phyloP scores from a whole-genome alignment of 768 basidiomycete genomes.

The Pleurotus giganteus region DNA sequence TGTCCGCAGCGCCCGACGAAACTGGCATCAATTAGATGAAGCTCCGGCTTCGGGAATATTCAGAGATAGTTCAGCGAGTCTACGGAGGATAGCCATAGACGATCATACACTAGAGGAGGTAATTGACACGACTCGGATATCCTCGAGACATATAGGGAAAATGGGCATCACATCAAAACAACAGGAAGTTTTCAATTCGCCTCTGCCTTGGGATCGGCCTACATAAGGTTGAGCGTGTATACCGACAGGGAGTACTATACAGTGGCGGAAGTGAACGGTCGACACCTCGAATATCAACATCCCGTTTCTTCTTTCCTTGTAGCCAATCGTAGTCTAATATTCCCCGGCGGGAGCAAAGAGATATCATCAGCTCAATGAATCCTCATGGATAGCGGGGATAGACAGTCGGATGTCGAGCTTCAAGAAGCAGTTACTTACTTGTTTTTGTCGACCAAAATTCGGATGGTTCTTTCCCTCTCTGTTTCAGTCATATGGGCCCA shows the following conservation, averaged over 20 bases:
- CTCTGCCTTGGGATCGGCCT: slow-evolving; percentile 1
- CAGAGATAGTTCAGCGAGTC: not conserved
- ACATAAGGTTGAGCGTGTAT: not conserved
- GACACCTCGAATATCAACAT: not conserved
- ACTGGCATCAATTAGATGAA: not conserved
- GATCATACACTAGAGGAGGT: not conserved
- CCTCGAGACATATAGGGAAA: not conserved
- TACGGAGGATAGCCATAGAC: not conserved
- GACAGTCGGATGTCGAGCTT: not conserved
- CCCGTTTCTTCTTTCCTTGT: not conserved
- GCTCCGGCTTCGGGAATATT: not conserved
- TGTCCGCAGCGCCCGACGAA: not conserved
- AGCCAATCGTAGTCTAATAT: slow-evolving; percentile 1
- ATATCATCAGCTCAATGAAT: not conserved
- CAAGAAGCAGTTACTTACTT: slow-evolving; percentile 29
- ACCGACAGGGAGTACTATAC: not conserved
- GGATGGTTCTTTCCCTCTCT: slow-evolving; percentile 55
- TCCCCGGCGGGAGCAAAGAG: not conserved
- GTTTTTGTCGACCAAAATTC: slow-evolving; percentile 53
- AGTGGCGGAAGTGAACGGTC: not conserved
- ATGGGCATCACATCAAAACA: not conserved
- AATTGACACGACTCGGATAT: not conserved
- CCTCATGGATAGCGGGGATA: not conserved
- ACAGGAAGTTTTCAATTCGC: not conserved
- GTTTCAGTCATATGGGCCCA: slow-evolving; percentile 57